Evolutionary conservation across 2,329 filamentous ascomycete genomes (phyloP).

Genomic region (Hypoxylon sp.): DNA sequence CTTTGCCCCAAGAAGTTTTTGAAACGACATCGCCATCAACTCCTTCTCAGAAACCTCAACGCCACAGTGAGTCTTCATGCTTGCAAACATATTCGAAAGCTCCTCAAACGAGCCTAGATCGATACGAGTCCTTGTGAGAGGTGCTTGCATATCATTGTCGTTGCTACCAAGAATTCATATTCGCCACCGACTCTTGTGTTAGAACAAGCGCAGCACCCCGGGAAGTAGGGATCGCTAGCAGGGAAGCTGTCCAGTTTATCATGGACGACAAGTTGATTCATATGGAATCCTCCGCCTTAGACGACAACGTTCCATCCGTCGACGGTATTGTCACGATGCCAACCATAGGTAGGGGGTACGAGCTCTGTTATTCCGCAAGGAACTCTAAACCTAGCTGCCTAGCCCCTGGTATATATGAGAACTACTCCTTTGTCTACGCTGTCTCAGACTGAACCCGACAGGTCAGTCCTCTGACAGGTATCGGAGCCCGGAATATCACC

Average conservation of each 20-base stretch:
- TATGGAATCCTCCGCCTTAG: background rate
- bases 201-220: background rate
- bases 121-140: conserved; percentile 7
- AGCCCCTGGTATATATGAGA: too few species aligned
- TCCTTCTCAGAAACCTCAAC: background rate
- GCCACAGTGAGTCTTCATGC: background rate
- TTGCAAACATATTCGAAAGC: background rate
- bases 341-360: too few species aligned
- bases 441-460: too few species aligned
- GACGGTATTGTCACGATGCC: too few species aligned
- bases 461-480: too few species aligned
- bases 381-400: too few species aligned
- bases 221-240: conserved; percentile 5
- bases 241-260: conserved; percentile 1
- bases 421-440: too few species aligned
- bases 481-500: too few species aligned
- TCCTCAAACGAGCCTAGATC: background rate
- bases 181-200: background rate
- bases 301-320: conserved; percentile 10
- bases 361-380: too few species aligned
- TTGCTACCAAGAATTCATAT: conserved; percentile 2
- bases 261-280: background rate
- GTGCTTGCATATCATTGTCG: conserved; percentile 7
- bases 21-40: background rate
- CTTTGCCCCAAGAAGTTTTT: background rate